Base-by-base conservation (phyloP, 352 stramenopile species). In the Globisporangium paroecandrum region DNA sequence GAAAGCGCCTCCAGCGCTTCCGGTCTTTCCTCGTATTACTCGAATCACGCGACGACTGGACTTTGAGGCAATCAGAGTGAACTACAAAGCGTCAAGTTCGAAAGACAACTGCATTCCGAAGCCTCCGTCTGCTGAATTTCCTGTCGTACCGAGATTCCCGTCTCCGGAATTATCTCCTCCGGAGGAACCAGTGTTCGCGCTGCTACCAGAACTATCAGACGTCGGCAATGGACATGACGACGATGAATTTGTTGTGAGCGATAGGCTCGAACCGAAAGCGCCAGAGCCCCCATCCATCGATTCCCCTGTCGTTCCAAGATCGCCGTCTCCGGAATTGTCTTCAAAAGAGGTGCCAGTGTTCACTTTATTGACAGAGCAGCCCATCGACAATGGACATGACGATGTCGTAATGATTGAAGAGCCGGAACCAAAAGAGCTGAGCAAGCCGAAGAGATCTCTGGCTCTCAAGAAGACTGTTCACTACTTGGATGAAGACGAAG, bases 21-120 rank as follows among this genome's bases (percentile, higher is more conserved):
- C 72, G 10, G 22, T 18, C 47, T 69, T 76, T 65, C 60, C 65
- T 38, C 58, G 76, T 0, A 73, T 83, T 32, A 83, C 79, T 20
- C 79, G 76, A 2, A 73, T 83, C 34, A 86, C 79, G 6, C 77
- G 82, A 9, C 71, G 82, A 34, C 66, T 93, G 56, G 70, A 74
- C 46, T 93, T 89, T 67, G 75, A 82, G 47, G 66, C 67, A 0
- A 38, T 65, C 12, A 60, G 72, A 24, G 29, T 41, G 2, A 24
- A 22, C 41, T 46, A 9, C 1, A 60, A 63, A 41, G n/a, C 18
- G 20, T 27, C 22, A 22, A 12, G 8, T 24, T 29, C 7, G 4
- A 65, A 49, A 22, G 73, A 68, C 8, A 76, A 81, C 49, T 81
- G 78, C 43, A 68, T 85, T 10, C 76, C 78, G 24, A 46, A 69